Conservation (phyloP, 257 asterid species). For the Knoxia roxburghii region DNA sequence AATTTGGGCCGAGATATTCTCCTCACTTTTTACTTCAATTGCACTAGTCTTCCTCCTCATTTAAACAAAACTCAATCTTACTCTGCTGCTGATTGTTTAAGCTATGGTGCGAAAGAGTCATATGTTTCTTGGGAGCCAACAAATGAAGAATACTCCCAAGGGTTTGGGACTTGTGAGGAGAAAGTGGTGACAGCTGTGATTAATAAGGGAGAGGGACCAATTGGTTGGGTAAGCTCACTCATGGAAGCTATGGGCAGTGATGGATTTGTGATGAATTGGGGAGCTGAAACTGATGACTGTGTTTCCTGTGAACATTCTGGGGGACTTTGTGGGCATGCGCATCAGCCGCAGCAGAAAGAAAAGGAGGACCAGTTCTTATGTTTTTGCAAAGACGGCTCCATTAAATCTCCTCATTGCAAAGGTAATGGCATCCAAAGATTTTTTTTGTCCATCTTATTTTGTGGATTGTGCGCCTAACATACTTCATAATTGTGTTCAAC, state of each 20-base stretch:
- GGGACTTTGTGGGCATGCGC: conserved; percentile 27
- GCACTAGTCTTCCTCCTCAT: not conserved
- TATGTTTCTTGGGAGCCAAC: conserved; percentile 5
- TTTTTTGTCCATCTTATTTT: no score
- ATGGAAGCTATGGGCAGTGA: conserved; percentile 10
- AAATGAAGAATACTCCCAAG: not conserved
- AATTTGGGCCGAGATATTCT: not conserved
- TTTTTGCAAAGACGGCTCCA: conserved; percentile 20
- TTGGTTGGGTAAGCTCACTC: conserved; percentile 1
- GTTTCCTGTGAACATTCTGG: conserved; percentile 11
- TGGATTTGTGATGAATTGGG: conserved; percentile 24
- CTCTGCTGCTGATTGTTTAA: conserved; percentile 8
- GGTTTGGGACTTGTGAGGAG: conserved; percentile 17
- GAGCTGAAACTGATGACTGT: not conserved
- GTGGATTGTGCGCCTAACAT: no score
- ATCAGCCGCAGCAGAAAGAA: not conserved
- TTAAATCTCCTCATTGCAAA: not conserved
- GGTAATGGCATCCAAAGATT: no score
- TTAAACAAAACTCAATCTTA: not conserved
- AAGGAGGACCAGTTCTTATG: conserved; percentile 11
- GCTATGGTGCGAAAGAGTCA: not conserved
- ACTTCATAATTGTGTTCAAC: no score
- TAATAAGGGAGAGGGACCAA: not conserved
- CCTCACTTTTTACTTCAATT: conserved; percentile 22
- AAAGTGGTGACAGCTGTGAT: conserved; percentile 20